Percentiles rank a stretch among this genome's conserved stretches.
phyloP scores from a whole-genome alignment of 495 filamentous ascomycete genomes.

The Tuber umbilicatum region DNA sequence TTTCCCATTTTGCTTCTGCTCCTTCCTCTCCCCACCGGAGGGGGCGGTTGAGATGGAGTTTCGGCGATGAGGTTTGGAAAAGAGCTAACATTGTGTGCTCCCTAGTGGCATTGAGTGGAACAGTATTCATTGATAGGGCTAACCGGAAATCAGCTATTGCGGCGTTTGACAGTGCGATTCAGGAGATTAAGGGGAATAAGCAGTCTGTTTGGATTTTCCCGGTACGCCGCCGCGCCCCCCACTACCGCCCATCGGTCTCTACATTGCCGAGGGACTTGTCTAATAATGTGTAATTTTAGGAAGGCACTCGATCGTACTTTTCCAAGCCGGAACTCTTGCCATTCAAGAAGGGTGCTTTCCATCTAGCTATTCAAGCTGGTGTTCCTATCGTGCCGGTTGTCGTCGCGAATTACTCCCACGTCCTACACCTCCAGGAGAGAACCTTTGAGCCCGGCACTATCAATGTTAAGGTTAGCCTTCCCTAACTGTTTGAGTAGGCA shows the following conservation, averaged over 20 bases:
- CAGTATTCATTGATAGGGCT: constrained; percentile 87
- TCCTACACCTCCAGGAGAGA: constrained; percentile 62
- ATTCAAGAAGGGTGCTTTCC: constrained; percentile 98
- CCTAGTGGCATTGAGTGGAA: constrained; percentile 67
- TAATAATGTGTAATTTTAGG: constrained; percentile 39
- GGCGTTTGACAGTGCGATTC: constrained; percentile 75
- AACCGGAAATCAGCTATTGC: constrained; percentile 73
- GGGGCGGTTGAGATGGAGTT: neutral
- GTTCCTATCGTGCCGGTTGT: constrained; percentile 89
- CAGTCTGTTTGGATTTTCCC: constrained; percentile 93
- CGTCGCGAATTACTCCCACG: constrained; percentile 75
- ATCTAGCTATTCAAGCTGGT: constrained; percentile 86
- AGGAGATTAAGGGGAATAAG: constrained; percentile 63
- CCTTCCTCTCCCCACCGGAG: neutral
- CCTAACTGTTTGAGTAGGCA: neutral
- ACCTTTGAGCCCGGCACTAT: constrained; percentile 71
- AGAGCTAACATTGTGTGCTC: constrained; percentile 23
- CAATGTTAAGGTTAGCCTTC: constrained; percentile 63
- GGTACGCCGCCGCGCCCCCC: neutral
- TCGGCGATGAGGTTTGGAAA: constrained; percentile 4
- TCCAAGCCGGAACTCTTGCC: constrained; percentile 70
- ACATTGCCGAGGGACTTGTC: constrained; percentile 1
- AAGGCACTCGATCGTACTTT: constrained; percentile 87
- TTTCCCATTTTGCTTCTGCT: neutral
- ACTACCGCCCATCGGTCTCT: neutral